A percentile compares a stretch with the other conserved stretches of the same genome.
Conservation (phyloP, 164 flowering plant genomes). For the Tinospora cordifolia region DNA sequence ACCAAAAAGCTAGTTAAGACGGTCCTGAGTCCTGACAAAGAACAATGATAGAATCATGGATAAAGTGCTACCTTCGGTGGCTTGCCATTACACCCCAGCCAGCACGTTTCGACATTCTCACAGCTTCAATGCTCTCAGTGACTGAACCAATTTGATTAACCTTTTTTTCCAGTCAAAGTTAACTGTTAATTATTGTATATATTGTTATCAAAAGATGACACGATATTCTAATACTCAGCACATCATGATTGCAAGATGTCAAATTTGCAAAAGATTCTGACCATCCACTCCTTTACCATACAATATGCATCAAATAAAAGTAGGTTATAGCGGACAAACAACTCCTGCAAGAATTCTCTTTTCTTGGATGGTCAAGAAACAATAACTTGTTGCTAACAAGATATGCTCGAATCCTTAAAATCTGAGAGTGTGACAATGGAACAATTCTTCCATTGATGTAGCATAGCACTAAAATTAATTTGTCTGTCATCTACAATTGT, state of each 20-base stretch:
- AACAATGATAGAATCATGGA: not conserved
- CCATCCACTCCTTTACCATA: not conserved
- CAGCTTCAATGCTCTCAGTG: constrained; percentile 42
- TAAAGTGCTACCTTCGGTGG: constrained; percentile 27
- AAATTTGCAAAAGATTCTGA: not conserved
- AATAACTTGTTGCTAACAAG: too few species aligned
- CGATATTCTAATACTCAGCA: not conserved
- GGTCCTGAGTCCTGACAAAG: not conserved
- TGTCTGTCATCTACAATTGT: too few species aligned
- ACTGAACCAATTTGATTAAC: constrained; percentile 39
- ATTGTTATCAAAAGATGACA: not conserved
- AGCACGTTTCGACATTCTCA: constrained; percentile 35
- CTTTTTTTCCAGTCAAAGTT: constrained; percentile 13
- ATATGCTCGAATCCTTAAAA: too few species aligned
- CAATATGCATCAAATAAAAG: too few species aligned
- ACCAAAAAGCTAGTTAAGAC: not conserved
- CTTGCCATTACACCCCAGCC: constrained; percentile 46
- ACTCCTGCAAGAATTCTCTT: too few species aligned
- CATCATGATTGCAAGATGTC: not conserved
- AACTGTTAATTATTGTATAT: not conserved
- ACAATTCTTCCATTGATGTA: too few species aligned
- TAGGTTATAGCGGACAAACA: too few species aligned
- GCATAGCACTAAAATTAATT: too few species aligned
- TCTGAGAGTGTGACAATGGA: too few species aligned
- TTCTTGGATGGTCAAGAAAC: too few species aligned